Evolutionary conservation across 129 eudicot species (phyloP).

Genomic region (Centella asiatica): DNA sequence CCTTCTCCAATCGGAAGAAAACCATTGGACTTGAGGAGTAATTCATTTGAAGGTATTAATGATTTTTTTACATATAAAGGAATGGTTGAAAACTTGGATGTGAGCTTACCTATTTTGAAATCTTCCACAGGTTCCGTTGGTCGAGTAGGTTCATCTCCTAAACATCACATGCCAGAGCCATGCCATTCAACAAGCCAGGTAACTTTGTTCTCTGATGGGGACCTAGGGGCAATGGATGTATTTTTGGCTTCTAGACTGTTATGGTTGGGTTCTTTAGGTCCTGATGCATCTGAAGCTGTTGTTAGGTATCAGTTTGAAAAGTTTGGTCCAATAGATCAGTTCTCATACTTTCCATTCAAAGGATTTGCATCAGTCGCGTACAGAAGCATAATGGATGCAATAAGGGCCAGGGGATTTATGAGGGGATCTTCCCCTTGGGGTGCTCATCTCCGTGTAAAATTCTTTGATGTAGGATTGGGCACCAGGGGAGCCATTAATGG

Average conservation of each 20-base stretch:
- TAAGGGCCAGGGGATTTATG: conserved; percentile 74
- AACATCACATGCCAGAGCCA: conserved; percentile 24
- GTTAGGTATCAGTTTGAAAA: conserved; percentile 67
- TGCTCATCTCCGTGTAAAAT: conserved; percentile 54
- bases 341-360: conserved; percentile 39
- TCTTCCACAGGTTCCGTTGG: conserved; percentile 29
- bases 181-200: conserved; percentile 27
- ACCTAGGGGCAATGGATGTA: conserved; percentile 65
- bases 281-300: conserved; percentile 70
- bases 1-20: conserved; percentile 45
- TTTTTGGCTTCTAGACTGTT: conserved; percentile 73
- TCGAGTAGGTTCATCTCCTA: conserved; percentile 35
- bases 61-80: conserved; percentile 23
- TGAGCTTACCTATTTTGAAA: conserved; percentile 25
- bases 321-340: conserved; percentile 68
- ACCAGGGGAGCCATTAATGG: conserved; percentile 60
- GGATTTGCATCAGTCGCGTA: conserved; percentile 73
- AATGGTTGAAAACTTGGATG: conserved; percentile 27
- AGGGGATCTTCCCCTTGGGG: conserved; percentile 79
- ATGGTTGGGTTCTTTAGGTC: conserved; percentile 74
- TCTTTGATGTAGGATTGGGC: conserved; percentile 75
- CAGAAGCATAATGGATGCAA: conserved; percentile 62
- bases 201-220: conserved; percentile 71
- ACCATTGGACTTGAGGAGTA: conserved; percentile 36
- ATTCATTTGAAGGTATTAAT: conserved; percentile 23